Evolutionary conservation across 352 stramenopile genomes (phyloP).

Genomic region (Phytophthora niederhauseri): DNA sequence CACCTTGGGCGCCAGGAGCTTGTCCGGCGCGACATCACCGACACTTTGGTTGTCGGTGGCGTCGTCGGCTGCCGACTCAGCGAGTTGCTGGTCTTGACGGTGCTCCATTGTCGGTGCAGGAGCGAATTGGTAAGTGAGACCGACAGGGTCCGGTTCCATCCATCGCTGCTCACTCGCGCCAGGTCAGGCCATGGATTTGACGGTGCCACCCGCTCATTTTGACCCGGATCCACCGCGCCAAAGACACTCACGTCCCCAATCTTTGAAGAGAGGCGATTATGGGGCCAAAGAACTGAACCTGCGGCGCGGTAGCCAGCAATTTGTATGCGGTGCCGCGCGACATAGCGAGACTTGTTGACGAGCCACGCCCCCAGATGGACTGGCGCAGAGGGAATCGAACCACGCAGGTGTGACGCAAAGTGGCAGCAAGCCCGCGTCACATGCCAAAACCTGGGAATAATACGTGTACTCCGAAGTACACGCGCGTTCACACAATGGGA

Average conservation of each 20-base stretch:
- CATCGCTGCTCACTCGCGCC: not conserved
- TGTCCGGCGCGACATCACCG: slow-evolving; percentile 26
- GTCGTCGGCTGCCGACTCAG: not conserved
- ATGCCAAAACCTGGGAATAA: no score
- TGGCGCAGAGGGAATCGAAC: slow-evolving; percentile 12
- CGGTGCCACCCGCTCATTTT: not conserved
- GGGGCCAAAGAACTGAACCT: not conserved
- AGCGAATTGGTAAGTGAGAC: slow-evolving; percentile 13
- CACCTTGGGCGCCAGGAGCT: slow-evolving; percentile 26
- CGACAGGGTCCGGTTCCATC: not conserved
- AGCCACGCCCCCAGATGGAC: slow-evolving; percentile 2
- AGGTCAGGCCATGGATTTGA: slow-evolving; percentile 5
- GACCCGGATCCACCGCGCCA: slow-evolving; percentile 2
- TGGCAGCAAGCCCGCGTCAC: no score
- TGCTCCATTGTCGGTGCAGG: slow-evolving; percentile 4
- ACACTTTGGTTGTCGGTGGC: slow-evolving; percentile 27
- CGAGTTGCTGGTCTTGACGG: slow-evolving; percentile 1
- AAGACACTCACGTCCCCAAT: slow-evolving; percentile 16
- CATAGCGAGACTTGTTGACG: slow-evolving; percentile 30
- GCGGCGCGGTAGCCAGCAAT: not conserved
- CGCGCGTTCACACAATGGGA: no score
- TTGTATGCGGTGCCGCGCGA: slow-evolving; percentile 16
- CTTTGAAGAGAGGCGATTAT: slow-evolving; percentile 15
- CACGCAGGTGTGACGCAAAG: slow-evolving; percentile 2
- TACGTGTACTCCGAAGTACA: no score